A percentile compares a stretch with the other conserved stretches of the same genome.
Conservation (phyloP, 441 rosid species). For the Erodium trifolium region DNA sequence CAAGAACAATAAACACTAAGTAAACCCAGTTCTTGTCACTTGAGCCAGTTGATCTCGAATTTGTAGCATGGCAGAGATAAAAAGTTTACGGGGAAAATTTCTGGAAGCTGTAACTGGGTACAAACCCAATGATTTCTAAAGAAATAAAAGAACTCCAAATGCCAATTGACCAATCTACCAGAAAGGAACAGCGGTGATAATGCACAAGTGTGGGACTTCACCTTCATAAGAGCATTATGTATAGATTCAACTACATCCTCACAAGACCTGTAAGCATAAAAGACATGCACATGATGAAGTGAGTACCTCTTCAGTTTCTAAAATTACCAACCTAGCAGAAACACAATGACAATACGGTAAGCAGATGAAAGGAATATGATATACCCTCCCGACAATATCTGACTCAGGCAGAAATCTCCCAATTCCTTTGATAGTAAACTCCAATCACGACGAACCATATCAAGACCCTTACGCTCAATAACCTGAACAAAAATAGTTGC, state of each 20-base stretch:
- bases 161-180: not conserved
- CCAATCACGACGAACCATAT: constrained; percentile 99
- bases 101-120: not conserved
- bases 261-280: constrained; percentile 55
- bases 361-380: constrained; percentile 14
- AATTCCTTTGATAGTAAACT: constrained; percentile 87
- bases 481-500: constrained; percentile 44
- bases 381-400: constrained; percentile 90
- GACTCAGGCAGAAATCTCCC: constrained; percentile 77
- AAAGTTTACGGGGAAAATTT: not conserved
- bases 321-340: constrained; percentile 11
- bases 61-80: not conserved
- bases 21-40: not conserved
- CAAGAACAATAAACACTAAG: not conserved
- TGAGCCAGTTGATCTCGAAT: no score
- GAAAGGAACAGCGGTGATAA: no score
- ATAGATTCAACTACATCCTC: constrained; percentile 89
- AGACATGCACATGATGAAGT: constrained; percentile 14
- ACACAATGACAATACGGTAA: constrained; percentile 4
- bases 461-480: constrained; percentile 95
- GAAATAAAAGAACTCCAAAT: not conserved
- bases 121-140: not conserved
- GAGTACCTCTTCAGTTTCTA: constrained; percentile 12
- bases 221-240: constrained; percentile 82
- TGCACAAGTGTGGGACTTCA: constrained; percentile 18